Evolutionary conservation across 2,329 filamentous ascomycete genomes (phyloP).

Genomic region (Diaporthe sp.): DNA sequence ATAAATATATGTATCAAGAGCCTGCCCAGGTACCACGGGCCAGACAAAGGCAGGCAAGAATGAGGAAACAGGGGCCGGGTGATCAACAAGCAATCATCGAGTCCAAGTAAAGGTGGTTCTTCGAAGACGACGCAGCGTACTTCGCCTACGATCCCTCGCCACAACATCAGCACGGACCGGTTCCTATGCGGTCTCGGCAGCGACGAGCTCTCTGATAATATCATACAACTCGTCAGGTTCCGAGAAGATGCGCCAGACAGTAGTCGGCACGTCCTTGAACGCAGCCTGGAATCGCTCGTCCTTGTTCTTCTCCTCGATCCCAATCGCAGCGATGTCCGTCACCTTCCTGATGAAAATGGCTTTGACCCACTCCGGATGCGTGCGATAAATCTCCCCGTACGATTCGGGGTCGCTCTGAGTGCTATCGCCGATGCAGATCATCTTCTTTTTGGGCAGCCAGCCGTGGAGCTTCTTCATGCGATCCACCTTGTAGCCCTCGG

Average conservation of each 20-base stretch:
- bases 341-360: slow-evolving; percentile 90
- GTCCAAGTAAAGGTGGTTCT: background rate
- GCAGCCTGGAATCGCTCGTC: slow-evolving; percentile 82
- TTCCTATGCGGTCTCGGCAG: background rate
- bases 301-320: slow-evolving; percentile 80
- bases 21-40: background rate
- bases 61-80: background rate
- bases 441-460: slow-evolving; percentile 82
- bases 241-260: slow-evolving; percentile 85
- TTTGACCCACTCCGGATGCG: slow-evolving; percentile 80
- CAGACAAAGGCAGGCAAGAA: background rate
- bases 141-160: background rate
- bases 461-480: slow-evolving; percentile 80
- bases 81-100: background rate
- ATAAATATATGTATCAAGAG: background rate
- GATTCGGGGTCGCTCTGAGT: slow-evolving; percentile 93
- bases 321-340: slow-evolving; percentile 74
- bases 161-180: background rate
- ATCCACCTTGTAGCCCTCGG: slow-evolving; percentile 86
- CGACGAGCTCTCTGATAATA: slow-evolving; percentile 47
- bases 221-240: slow-evolving; percentile 73
- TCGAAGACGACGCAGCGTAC: background rate
- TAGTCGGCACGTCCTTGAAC: slow-evolving; percentile 77
- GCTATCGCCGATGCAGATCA: slow-evolving; percentile 89
- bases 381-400: slow-evolving; percentile 81